Evolutionary conservation across 2,329 filamentous ascomycete species (phyloP).

Genomic region (Colletotrichum nymphaeae): DNA sequence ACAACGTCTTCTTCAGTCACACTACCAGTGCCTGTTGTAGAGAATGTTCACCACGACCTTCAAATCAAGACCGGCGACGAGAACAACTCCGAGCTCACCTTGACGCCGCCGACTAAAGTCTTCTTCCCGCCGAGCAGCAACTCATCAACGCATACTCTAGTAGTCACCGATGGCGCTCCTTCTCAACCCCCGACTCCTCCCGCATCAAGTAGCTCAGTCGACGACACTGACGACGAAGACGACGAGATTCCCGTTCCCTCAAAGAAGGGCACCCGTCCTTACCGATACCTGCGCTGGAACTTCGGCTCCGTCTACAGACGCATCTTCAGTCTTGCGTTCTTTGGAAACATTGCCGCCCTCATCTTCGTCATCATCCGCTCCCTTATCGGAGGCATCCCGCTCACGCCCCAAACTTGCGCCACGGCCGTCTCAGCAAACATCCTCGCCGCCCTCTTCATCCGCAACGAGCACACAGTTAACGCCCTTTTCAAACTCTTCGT

Average conservation of each 20-base stretch:
- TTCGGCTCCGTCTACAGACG: constrained; percentile 66
- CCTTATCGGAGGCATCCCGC: constrained; percentile 27
- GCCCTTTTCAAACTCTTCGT: constrained; percentile 57
- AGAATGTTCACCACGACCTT: neutral
- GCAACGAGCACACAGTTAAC: constrained; percentile 66
- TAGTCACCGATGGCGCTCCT: neutral
- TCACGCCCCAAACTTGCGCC: constrained; percentile 32
- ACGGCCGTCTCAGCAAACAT: constrained; percentile 58
- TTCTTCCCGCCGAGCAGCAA: constrained; percentile 16
- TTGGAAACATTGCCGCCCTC: constrained; percentile 62
- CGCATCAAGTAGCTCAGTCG: neutral
- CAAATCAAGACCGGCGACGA: neutral
- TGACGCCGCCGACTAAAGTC: constrained; percentile 10
- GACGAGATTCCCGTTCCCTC: constrained; percentile 46
- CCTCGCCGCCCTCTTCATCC: constrained; percentile 60
- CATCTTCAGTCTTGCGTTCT: constrained; percentile 64
- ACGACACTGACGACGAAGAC: constrained; percentile 10
- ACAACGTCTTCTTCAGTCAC: constrained; percentile 18
- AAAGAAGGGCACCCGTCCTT: constrained; percentile 53
- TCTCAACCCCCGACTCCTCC: neutral
- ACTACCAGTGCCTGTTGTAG: constrained; percentile 11
- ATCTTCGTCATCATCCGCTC: constrained; percentile 47
- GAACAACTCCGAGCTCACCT: neutral
- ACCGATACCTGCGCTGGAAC: constrained; percentile 54
- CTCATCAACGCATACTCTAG: constrained; percentile 26